Percentiles rank a stretch among this genome's conserved stretches.
Conservation (phyloP, 2,329 filamentous ascomycete species). For the Fusarium sp. region DNA sequence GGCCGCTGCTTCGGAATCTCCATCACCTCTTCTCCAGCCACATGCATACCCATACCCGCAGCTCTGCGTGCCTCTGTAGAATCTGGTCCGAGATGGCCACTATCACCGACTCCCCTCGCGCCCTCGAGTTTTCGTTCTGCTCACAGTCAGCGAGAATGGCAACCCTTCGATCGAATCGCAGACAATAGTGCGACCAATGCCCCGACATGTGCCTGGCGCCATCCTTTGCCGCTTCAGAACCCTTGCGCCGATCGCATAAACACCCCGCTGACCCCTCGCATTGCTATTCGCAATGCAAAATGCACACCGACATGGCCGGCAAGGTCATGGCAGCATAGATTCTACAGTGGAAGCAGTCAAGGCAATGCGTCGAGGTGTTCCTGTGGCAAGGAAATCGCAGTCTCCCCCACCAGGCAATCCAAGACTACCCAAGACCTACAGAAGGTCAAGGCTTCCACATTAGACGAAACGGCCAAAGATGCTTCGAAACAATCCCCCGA, state of each 20-base stretch:
- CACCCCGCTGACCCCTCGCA: constrained; percentile 4
- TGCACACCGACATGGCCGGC: constrained; percentile 5
- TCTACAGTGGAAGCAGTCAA: constrained; percentile 29
- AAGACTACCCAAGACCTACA: constrained; percentile 29
- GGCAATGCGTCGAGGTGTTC: constrained; percentile 36
- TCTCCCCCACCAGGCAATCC: constrained; percentile 9
- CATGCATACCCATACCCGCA: constrained; percentile 17
- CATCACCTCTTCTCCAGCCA: constrained; percentile 39
- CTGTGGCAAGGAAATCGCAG: constrained; percentile 40
- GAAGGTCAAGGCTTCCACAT: constrained; percentile 20
- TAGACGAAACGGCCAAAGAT: constrained; percentile 24
- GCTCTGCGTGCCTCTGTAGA: constrained; percentile 29
- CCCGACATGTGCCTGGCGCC: constrained; percentile 3
- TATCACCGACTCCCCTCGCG: constrained; percentile 12
- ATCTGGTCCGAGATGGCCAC: constrained; percentile 20
- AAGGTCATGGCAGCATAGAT: constrained; percentile 23
- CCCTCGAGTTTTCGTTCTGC: constrained; percentile 11
- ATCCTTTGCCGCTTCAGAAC: constrained; percentile 9
- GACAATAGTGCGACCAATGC: constrained; percentile 5
- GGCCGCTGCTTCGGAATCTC: constrained; percentile 50
- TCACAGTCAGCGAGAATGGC: constrained; percentile 22
- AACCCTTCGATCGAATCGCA: constrained; percentile 5
- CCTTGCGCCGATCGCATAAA: constrained; percentile 11
- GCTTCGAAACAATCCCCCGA: constrained; percentile 12
- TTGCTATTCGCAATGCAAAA: background rate